Conservation (phyloP, 2,329 filamentous ascomycete species). For the Volutella citrinella region DNA sequence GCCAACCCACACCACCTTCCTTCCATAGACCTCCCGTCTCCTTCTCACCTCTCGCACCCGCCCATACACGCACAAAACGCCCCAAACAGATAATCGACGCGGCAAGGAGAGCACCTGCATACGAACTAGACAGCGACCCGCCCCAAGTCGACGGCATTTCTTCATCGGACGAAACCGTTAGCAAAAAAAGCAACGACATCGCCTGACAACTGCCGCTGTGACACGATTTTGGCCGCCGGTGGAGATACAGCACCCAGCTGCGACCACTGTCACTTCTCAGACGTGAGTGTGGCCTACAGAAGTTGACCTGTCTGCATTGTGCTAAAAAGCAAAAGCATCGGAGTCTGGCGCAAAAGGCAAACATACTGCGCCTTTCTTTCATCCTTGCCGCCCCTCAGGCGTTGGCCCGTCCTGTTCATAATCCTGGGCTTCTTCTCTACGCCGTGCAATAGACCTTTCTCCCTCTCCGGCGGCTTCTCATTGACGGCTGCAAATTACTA, state of each 20-base stretch:
- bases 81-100: not conserved
- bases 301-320: too few relatives aligned
- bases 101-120: conserved; percentile 13
- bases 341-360: conserved; percentile 19
- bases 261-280: conserved; percentile 14
- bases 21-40: conserved; percentile 2
- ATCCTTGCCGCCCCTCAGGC: too few relatives aligned
- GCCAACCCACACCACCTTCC: too few relatives aligned
- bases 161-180: conserved; percentile 18
- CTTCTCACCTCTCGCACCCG: conserved; percentile 1
- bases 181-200: conserved; percentile 23
- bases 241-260: conserved; percentile 15
- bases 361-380: too few relatives aligned
- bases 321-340: conserved; percentile 25
- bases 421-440: too few relatives aligned
- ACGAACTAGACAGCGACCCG: conserved; percentile 7
- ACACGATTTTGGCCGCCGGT: conserved; percentile 22
- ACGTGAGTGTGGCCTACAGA: too few relatives aligned
- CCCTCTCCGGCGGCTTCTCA: too few relatives aligned
- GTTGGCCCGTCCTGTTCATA: too few relatives aligned
- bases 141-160: conserved; percentile 10
- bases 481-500: too few relatives aligned
- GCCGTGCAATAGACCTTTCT: too few relatives aligned
- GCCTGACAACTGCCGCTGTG: conserved; percentile 18
- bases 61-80: conserved; percentile 7